A percentile compares a stretch with the other conserved stretches of the same genome.
Evolutionary conservation across 352 stramenopile genomes (phyloP).

Genomic region (Phytophthora tubulina): DNA sequence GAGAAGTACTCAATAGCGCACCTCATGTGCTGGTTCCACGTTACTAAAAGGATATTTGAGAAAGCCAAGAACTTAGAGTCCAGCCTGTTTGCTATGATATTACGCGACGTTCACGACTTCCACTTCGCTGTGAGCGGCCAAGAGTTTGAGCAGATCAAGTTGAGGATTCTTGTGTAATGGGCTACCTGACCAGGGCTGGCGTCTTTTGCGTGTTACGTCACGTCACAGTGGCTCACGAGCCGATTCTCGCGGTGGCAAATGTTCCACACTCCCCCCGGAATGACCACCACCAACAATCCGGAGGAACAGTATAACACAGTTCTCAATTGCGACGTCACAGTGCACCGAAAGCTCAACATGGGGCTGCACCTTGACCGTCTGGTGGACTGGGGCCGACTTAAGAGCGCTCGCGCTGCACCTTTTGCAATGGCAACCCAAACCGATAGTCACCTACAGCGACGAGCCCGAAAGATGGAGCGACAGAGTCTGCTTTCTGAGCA

Average conservation of each 20-base stretch:
- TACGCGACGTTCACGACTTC: constrained; percentile 10
- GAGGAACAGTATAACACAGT: constrained; percentile 14
- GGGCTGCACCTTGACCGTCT: background rate
- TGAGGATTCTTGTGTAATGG: background rate
- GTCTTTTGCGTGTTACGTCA: constrained; percentile 1
- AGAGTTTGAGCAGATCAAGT: constrained; percentile 1
- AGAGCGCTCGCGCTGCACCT: background rate
- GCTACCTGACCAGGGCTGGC: background rate
- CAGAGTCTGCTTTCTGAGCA: background rate
- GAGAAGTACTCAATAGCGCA: background rate
- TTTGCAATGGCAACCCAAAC: background rate
- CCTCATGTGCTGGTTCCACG: constrained; percentile 29
- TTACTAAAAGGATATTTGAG: constrained; percentile 16
- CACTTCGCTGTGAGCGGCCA: constrained; percentile 1
- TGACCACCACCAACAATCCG: constrained; percentile 10
- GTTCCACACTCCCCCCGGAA: constrained; percentile 12
- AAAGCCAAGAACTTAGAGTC: background rate
- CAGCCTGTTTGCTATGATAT: background rate
- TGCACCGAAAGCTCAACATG: constrained; percentile 16
- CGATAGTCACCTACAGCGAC: background rate
- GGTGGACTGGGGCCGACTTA: constrained; percentile 1
- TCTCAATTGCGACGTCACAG: constrained; percentile 8
- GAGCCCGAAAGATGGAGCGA: constrained; percentile 6
- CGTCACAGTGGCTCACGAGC: background rate
- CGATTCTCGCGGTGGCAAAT: constrained; percentile 23